Evolutionary conservation across 345 rosid genomes (phyloP).

Genomic region (rapeseed (Brassica napus)): DNA sequence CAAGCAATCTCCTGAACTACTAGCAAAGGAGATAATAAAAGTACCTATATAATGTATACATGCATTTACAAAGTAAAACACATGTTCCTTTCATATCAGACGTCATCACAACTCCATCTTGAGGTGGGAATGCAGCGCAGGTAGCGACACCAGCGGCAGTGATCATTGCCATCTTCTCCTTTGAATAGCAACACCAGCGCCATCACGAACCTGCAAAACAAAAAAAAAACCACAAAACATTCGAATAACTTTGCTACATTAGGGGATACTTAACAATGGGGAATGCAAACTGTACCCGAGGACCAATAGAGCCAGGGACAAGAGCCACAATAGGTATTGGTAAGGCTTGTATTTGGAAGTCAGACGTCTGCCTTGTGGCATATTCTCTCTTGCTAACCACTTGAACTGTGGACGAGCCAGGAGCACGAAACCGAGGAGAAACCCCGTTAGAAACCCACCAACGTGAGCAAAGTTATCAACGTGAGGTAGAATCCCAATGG

Average conservation of each 20-base stretch:
- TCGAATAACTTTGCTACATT: not conserved
- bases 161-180: conserved; percentile 64
- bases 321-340: conserved; percentile 65
- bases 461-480: conserved; percentile 90
- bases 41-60: conserved; percentile 1
- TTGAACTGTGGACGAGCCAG: conserved; percentile 83
- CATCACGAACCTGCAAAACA: conserved; percentile 52
- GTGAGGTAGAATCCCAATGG: conserved; percentile 81
- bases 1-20: conserved; percentile 11
- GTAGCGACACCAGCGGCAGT: conserved; percentile 89
- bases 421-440: conserved; percentile 78
- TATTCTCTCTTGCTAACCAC: conserved; percentile 56
- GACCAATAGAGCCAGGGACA: conserved; percentile 55
- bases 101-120: conserved; percentile 63
- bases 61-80: conserved; percentile 27
- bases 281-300: conserved; percentile 53
- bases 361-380: conserved; percentile 48
- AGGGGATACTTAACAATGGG: not conserved
- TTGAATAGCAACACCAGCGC: conserved; percentile 65
- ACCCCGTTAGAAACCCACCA: conserved; percentile 88
- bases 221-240: too few species aligned
- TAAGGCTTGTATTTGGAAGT: conserved; percentile 69
- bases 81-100: conserved; percentile 8
- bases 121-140: conserved; percentile 79
- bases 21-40: conserved; percentile 2